Conservation (phyloP, 352 stramenopile genomes). For the Plasmopara halstedii region DNA sequence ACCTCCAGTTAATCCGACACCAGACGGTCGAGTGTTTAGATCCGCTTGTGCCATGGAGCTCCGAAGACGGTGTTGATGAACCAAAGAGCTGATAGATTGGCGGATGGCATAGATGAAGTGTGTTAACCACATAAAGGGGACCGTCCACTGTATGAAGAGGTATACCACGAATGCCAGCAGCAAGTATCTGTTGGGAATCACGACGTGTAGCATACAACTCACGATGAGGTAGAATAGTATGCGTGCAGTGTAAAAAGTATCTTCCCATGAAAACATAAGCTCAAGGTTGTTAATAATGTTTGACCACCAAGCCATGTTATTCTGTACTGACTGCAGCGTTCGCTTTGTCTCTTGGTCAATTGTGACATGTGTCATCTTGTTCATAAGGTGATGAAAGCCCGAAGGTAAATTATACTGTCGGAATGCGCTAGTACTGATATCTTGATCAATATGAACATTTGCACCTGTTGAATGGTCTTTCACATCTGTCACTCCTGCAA, state of each 20-base stretch:
- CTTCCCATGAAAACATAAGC: conserved; percentile 85
- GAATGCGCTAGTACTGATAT: conserved; percentile 44
- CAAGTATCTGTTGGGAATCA: conserved; percentile 81
- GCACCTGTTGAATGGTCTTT: conserved; percentile 29
- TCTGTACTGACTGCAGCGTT: conserved; percentile 79
- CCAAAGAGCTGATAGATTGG: conserved; percentile 53
- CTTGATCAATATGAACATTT: conserved; percentile 14
- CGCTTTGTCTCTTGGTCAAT: conserved; percentile 78
- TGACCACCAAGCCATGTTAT: conserved; percentile 87
- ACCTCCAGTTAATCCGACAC: conserved; percentile 27
- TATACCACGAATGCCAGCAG: conserved; percentile 69
- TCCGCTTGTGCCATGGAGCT: conserved; percentile 58
- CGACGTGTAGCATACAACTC: conserved; percentile 78
- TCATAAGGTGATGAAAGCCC: conserved; percentile 83
- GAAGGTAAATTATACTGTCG: conserved; percentile 74
- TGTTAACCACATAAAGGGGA: conserved; percentile 65
- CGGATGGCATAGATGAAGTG: conserved; percentile 60
- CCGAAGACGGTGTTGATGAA: conserved; percentile 71
- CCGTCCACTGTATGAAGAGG: conserved; percentile 74
- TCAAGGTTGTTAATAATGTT: conserved; percentile 76
- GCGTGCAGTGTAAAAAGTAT: conserved; percentile 79
- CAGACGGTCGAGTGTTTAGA: conserved; percentile 22
- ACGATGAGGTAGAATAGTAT: conserved; percentile 77
- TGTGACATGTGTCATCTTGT: conserved; percentile 86
- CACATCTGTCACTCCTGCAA: conserved; percentile 35